Base-by-base conservation (phyloP, 805 yeast genomes). In the Schwanniomyces polymorphus region DNA sequence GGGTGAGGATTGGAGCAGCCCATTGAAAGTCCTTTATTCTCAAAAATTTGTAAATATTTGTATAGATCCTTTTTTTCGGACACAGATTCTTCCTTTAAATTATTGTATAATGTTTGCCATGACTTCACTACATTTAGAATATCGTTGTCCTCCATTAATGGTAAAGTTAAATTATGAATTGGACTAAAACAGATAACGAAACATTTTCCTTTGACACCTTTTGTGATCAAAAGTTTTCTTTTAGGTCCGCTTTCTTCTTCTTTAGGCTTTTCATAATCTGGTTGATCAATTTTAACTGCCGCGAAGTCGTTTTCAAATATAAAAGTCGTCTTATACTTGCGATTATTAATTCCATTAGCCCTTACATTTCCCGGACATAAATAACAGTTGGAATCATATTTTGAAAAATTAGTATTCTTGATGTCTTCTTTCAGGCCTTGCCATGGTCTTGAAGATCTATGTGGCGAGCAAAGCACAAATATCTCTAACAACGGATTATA, bases 1-100 rank as follows among this genome's bases (percentile, higher is more conserved):
- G 91, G 91, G 64, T 86, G 92, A 2, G 89, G 86, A 59, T 86
- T 86, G 2, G 90, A 85, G 59, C 91, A 86, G 34, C 91, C 91
- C 91, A 86, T 86, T 5, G 88, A 85, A 35, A 82, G 72, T 27
- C 91, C 91, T 64, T 86, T 86, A 62, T 86, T 86, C 61, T 86
- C 92, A 60, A 86, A 86, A 33, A 86, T 82, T 66, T 85, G 91
- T 50, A 85, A 65, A 64, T 86, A 85, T 52, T 74, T n/a, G n/a
- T 74, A 59, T 61, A 79, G 26, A 85, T 81, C 4, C 70, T 72
- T 27, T 64, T 65, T 3, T 67, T 63, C 14, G 64, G 63, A n/a
- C 57, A n/a, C 54, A 7, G 56, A 52, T 51, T 76, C 75, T 11
- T 51, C 51, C 37, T 75, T 63, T 33, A 85, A 68, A 27, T 67